Conservation (phyloP, 108 stramenopile species). For the Cyclotella choctawhatcheeana region DNA sequence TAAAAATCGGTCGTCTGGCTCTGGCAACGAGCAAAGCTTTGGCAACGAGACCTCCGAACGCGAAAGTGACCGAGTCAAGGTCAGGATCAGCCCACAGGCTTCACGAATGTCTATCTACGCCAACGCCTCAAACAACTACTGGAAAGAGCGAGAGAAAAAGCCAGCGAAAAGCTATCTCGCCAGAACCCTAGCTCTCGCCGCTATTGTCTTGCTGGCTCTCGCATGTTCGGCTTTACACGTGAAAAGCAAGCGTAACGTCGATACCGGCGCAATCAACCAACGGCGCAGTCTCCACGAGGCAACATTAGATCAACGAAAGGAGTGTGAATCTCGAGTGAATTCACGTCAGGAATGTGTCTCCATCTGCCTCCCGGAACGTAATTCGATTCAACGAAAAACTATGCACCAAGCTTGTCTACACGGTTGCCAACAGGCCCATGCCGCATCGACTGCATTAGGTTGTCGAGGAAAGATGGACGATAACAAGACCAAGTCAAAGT, state of each 20-base stretch:
- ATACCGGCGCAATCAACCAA: neutral
- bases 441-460: conserved; percentile 38
- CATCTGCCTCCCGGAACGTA: conserved; percentile 46
- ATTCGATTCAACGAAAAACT: conserved; percentile 51
- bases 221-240: conserved; percentile 11
- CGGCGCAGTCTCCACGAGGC: conserved; percentile 26
- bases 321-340: conserved; percentile 46
- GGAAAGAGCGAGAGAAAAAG: conserved; percentile 47
- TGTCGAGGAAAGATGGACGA: conserved; percentile 27
- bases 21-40: too few relatives aligned
- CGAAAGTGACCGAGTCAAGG: too few relatives aligned
- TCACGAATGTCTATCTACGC: conserved; percentile 47
- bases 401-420: conserved; percentile 50
- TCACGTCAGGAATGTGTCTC: conserved; percentile 38
- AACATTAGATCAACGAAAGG: conserved; percentile 29
- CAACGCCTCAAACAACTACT: conserved; percentile 28
- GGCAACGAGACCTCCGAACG: too few relatives aligned
- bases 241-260: neutral
- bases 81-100: too few relatives aligned
- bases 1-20: too few relatives aligned
- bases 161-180: conserved; percentile 7
- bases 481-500: neutral
- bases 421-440: conserved; percentile 47
- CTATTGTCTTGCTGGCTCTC: conserved; percentile 6
- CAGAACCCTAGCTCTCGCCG: neutral